Evolutionary conservation across 495 filamentous ascomycete genomes (phyloP).

Genomic region (Annulohypoxylon moriforme): DNA sequence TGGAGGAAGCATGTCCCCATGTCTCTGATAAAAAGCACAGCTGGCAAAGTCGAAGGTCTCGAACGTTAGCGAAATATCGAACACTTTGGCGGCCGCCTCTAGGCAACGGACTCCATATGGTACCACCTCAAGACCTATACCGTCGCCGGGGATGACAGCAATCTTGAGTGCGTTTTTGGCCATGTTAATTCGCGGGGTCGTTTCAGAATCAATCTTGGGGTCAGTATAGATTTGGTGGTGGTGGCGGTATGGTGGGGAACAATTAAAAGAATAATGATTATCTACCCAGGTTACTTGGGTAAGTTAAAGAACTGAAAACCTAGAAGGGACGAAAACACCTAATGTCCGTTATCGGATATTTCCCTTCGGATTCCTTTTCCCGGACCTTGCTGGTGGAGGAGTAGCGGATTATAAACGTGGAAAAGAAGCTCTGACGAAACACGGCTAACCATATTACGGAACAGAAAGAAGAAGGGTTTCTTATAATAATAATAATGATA

Average conservation of each 20-base stretch:
- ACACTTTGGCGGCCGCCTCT: conserved; percentile 40
- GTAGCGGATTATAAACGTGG: neutral
- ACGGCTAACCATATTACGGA: neutral
- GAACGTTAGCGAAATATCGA: conserved; percentile 40
- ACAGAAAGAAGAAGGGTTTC: neutral
- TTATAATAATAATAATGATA: too few relatives aligned
- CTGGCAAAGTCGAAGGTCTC: conserved; percentile 50
- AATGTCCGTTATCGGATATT: conserved; percentile 7
- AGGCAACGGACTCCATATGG: conserved; percentile 46
- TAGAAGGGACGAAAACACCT: neutral
- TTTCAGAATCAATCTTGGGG: neutral
- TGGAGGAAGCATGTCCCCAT: conserved; percentile 48
- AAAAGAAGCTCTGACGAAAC: neutral
- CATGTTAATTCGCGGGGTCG: conserved; percentile 31
- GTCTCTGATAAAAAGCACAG: conserved; percentile 46
- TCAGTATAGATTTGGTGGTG: neutral
- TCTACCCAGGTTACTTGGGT: neutral
- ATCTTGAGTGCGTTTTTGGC: conserved; percentile 39
- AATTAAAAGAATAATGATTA: neutral
- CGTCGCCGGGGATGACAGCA: conserved; percentile 51
- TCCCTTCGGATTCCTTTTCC: neutral
- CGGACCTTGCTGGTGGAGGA: neutral
- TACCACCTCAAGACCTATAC: conserved; percentile 51
- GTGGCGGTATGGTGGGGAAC: neutral
- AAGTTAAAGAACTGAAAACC: neutral